phyloP scores from a whole-genome alignment of 192 early-diverging fungal species.

The Geranomyces variabilis region DNA sequence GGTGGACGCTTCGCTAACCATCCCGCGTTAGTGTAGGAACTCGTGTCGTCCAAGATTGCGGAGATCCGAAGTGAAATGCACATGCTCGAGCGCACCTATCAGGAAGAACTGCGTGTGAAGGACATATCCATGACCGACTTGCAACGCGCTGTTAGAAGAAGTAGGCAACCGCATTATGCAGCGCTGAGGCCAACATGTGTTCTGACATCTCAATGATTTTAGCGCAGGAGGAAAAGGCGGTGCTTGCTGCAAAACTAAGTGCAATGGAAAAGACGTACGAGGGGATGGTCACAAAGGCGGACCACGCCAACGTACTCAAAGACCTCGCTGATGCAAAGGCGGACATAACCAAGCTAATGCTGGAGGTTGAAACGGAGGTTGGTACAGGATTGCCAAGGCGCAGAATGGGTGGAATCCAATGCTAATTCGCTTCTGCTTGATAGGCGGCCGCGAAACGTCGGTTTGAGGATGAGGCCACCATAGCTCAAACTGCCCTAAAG shows the following conservation, averaged over 20 bases:
- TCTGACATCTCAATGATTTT: not conserved
- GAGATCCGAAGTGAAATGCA: constrained; percentile 42
- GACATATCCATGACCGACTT: constrained; percentile 39
- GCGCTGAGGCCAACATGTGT: not conserved
- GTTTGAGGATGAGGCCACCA: constrained; percentile 4
- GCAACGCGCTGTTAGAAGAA: constrained; percentile 31
- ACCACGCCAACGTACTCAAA: not conserved
- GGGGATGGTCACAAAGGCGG: constrained; percentile 8
- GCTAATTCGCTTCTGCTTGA: too few relatives aligned
- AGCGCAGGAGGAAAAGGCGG: constrained; percentile 25
- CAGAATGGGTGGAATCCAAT: too few relatives aligned
- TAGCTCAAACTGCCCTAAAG: constrained; percentile 14
- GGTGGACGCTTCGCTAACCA: not conserved
- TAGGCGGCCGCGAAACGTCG: constrained; percentile 4
- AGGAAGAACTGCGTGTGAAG: constrained; percentile 43
- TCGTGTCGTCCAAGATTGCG: constrained; percentile 27
- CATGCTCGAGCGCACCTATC: constrained; percentile 25
- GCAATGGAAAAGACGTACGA: not conserved
- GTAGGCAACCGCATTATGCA: not conserved
- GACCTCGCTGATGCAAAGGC: not conserved
- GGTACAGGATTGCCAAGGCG: not conserved
- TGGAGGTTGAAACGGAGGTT: not conserved
- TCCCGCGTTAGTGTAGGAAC: constrained; percentile 24
- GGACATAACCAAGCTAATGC: not conserved
- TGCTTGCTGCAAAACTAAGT: not conserved